Base-by-base conservation (phyloP, 108 stramenopile genomes). In the Schizochytrium sp. region DNA sequence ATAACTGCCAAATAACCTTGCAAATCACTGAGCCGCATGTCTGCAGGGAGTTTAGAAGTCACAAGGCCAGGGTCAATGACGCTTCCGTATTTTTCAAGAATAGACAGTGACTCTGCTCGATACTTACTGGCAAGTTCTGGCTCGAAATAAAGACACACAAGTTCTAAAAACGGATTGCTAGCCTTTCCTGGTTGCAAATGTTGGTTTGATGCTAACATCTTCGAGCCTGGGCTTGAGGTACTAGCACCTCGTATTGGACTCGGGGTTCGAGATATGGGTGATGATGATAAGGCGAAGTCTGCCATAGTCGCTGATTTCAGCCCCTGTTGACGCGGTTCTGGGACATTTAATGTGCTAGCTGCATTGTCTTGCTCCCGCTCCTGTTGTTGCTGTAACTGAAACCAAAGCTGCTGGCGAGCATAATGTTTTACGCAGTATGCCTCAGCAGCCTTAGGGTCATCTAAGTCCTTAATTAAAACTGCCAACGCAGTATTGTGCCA, bases 1-100 rank as follows among this genome's bases (percentile, higher is more conserved):
- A 83, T 40, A 10, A 55, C 5, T 5, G 76, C 49, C 19, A 83
- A 53, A 28, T 83, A 83, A 53, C 2, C 28, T 28, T 83, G 76
- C 17, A 83, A n/a, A 40, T 83, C 76, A 10, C 28, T 83, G 15
- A 83, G 50, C 19, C 50, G 76, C 76, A 83, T 55, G 2, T 83
- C 76, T 12, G 76, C 76, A 46, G 76, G 76, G 28, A 83, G 76
- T 53, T 83, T 83, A 53, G 76, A 83, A 47, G 55, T 83, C 50
- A 83, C 53, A 10, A 55, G 76, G 50, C 50, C 38, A 0, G 76
- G 76, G 76, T 83, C 76, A 2, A 83, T 83, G 47, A 55, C n/a
- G 76, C 50, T n/a, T 47, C 76, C 76, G 40, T 83, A 55, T 17
- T 49, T 83, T 55, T 83, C 76, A 5, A 83, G 53, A 42, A 83